A percentile compares a stretch with the other conserved stretches of the same genome.
phyloP scores from a whole-genome alignment of 345 rosid genomes.

The Passiflora organensis region DNA sequence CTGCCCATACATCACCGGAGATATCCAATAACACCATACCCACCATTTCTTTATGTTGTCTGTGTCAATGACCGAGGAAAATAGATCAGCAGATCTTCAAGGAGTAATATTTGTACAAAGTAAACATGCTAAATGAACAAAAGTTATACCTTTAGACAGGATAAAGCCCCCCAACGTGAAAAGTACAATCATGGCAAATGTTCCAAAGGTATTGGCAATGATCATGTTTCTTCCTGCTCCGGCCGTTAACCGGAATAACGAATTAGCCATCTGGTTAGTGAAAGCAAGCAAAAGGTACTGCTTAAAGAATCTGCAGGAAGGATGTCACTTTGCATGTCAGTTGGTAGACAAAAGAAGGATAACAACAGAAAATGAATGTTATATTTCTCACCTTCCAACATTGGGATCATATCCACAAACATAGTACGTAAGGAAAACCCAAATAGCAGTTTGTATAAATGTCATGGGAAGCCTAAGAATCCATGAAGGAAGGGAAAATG shows the following conservation, averaged over 20 bases:
- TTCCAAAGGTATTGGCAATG: slow-evolving; percentile 59
- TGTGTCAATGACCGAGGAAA: slow-evolving; percentile 11
- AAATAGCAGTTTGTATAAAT: slow-evolving; percentile 54
- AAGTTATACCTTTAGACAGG: slow-evolving; percentile 42
- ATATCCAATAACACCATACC: slow-evolving; percentile 83
- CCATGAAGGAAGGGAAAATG: slow-evolving; percentile 77
- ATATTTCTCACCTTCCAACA: slow-evolving; percentile 46
- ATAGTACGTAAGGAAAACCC: slow-evolving; percentile 61
- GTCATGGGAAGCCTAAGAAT: slow-evolving; percentile 68
- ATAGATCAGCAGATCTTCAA: neutral
- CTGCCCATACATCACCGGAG: slow-evolving; percentile 82
- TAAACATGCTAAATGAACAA: neutral
- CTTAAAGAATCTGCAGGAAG: slow-evolving; percentile 48
- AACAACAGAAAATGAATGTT: neutral
- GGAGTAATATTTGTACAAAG: neutral
- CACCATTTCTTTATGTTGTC: slow-evolving; percentile 79
- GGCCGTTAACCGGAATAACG: slow-evolving; percentile 50
- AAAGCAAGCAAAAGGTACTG: slow-evolving; percentile 52
- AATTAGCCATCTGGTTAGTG: slow-evolving; percentile 65
- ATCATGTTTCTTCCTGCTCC: slow-evolving; percentile 56
- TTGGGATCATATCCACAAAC: slow-evolving; percentile 74
- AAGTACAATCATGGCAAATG: slow-evolving; percentile 45
- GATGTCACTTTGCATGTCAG: neutral
- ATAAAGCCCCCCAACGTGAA: slow-evolving; percentile 64
- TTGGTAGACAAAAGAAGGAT: neutral